Base-by-base conservation (phyloP, 1,139 yeast genomes). In the Candida sanyaensis region DNA sequence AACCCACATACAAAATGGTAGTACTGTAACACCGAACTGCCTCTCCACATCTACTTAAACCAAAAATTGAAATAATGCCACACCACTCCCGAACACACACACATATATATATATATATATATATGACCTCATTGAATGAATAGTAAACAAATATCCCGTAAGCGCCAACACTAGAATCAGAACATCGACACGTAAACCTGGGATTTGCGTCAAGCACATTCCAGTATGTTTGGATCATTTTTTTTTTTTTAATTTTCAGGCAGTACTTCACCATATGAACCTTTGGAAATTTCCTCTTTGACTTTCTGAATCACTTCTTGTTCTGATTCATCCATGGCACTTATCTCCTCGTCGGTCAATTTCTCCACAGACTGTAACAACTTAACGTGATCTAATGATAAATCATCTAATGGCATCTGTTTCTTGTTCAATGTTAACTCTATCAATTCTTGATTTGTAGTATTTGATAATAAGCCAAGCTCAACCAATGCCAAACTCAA, bases 401-500 rank as follows among this genome's bases (percentile, higher is more conserved):
- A 62, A 36, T 68, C 66, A 51, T 84, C 68, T 58, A 84, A 69
- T 5, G 64, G 69, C 1, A 63, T 63, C 38, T 60, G 63, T 17
- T 58, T 60, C 36, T 70, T 62, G 51, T 73, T 75, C 39, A 75
- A 61, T 21, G 76, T 66, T 39, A 70, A 59, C 46, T 73, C 78
- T 6, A 87, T 75, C 17, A 80, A 77, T 10, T 78, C 81, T n/a
- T 81, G 79, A 45, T 75, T 79, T 8, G 84, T 76, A 7, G 81
- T 65, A 31, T 84, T 84, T 59, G 84, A 70, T 47, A 86, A 68
- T 50, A 91, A 67, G 48, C 89, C 69, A 1, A 87, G 77, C 60
- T 92, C 97, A 5, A 92, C 89, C 32, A 91, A 71, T 0, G 96
- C 95, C 61, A 86, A 90, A 1, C 89, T 73, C 46, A 92, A 69